phyloP scores from a whole-genome alignment of 1,284 basidiomycete genomes.

The Puccinia horiana region DNA sequence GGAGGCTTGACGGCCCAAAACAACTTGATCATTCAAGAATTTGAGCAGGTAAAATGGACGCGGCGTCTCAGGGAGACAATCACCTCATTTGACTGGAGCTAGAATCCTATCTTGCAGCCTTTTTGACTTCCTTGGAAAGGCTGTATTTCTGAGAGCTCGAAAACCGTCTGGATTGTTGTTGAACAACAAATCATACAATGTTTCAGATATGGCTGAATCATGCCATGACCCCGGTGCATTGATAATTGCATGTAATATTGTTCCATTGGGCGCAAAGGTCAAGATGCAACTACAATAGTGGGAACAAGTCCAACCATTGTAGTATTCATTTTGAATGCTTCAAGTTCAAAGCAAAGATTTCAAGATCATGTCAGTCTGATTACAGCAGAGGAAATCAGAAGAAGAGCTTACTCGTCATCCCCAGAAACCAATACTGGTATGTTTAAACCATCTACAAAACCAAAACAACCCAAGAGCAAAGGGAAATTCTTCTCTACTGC shows the following conservation, averaged over 20 bases:
- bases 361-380: not conserved
- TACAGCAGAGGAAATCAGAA: not conserved
- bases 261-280: no score
- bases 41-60: not conserved
- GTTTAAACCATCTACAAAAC: slow-evolving; percentile 1
- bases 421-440: not conserved
- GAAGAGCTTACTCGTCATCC: slow-evolving; percentile 1
- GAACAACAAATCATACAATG: not conserved
- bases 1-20: not conserved
- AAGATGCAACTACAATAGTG: no score
- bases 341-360: not conserved
- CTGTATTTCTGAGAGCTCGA: not conserved
- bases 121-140: not conserved
- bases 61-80: not conserved
- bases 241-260: no score
- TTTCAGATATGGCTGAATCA: not conserved
- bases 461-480: not conserved
- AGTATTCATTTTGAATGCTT: not conserved
- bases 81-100: not conserved
- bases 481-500: not conserved
- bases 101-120: not conserved
- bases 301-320: no score
- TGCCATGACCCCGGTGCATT: no score
- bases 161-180: not conserved
- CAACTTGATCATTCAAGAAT: slow-evolving; percentile 1